Base-by-base conservation (phyloP, 2,329 filamentous ascomycete genomes). In the Trichoderma guizhouense region DNA sequence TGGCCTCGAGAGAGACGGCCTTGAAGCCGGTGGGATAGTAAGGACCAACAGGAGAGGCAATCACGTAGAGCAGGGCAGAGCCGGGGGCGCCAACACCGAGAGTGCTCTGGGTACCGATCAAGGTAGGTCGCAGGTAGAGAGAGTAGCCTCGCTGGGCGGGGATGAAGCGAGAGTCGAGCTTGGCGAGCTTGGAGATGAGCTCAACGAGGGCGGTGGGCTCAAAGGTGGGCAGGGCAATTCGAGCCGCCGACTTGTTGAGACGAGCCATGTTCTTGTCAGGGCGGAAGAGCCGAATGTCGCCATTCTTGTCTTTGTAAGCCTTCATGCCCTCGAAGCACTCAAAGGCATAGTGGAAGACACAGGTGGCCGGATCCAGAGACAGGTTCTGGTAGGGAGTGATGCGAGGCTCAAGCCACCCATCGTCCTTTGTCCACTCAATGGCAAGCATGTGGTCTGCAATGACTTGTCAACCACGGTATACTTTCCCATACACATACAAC, bases 1-100 rank as follows among this genome's bases (percentile, higher is more conserved):
- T 98, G 30, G 96, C 96, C 85, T 98, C 96, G 69, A 99, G 88
- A 1, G 93, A 95, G 65, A 99, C 89, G 73, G 96, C 96, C 86
- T 98, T 98, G 90, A 99, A 98, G 73, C 96, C 96, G 2, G 95
- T 98, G 2, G 95, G 95, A 84, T 98, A 99, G 87, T 99, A 99
- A 1, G 96, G 96, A 1, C 96, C 96, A 15, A 99, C 96, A 72
- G 96, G 96, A 28, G 93, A 97, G 57, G 96, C 95, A 83, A 99
- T 99, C 75, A 98, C 91, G 82, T 93, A 99, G 74, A 99, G 89
- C 74, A 99, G 87, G 11, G 96, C 96, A 14, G 93, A 97, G 53
- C 94, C 93, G 3, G 96, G 96, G n/a, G 94, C 90, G 43, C 93
- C 92, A 74, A 99, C 94, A 73, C 96, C 96, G 36, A 99, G 90